phyloP scores from a whole-genome alignment of 2,329 filamentous ascomycete species.

The Xylaria sp. region DNA sequence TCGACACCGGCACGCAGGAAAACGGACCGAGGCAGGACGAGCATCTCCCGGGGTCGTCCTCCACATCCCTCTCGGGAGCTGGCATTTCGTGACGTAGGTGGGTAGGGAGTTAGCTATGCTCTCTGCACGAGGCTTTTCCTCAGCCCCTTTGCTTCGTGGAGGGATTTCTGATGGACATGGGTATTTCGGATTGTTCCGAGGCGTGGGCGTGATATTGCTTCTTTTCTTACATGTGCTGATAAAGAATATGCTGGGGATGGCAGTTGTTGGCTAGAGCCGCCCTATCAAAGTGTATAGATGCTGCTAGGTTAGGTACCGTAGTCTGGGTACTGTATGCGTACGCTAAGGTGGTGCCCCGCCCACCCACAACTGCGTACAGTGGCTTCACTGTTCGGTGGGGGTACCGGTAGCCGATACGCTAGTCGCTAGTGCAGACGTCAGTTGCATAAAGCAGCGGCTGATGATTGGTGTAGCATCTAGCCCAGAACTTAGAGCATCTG shows the following conservation, averaged over 20 bases:
- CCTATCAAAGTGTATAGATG: background rate
- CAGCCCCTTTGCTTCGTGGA: background rate
- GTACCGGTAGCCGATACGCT: background rate
- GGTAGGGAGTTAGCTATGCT: too few relatives aligned
- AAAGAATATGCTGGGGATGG: too few relatives aligned
- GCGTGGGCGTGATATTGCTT: constrained; percentile 1
- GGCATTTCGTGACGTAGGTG: too few relatives aligned
- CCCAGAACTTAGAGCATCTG: background rate
- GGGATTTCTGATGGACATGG: background rate
- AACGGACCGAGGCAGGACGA: constrained; percentile 56
- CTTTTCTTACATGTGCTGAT: background rate
- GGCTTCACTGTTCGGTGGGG: background rate
- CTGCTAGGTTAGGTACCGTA: background rate
- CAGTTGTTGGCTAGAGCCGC: too few relatives aligned
- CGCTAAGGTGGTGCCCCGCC: background rate
- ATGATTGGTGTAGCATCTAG: constrained; percentile 18
- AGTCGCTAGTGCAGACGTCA: background rate
- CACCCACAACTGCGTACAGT: background rate
- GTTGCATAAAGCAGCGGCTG: constrained; percentile 7
- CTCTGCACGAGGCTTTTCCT: background rate
- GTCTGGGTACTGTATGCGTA: background rate
- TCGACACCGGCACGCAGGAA: constrained; percentile 52
- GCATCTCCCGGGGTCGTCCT: constrained; percentile 50
- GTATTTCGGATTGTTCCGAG: background rate
- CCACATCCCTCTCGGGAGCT: constrained; percentile 28